phyloP scores from a whole-genome alignment of 441 rosid genomes.

The Populus hybrid region DNA sequence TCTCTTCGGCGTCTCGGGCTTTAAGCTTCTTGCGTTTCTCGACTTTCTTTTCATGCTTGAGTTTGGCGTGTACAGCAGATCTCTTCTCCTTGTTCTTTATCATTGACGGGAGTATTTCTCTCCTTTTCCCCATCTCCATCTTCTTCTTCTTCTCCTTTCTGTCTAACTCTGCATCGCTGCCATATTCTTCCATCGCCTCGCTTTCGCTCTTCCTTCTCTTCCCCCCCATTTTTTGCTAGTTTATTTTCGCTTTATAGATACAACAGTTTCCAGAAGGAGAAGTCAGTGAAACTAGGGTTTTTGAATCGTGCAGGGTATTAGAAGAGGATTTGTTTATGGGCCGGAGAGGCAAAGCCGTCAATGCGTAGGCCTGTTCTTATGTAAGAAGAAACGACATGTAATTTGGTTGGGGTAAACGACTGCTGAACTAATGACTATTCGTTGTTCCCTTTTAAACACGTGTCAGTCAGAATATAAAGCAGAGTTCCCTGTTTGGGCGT shows the following conservation, averaged over 20 bases:
- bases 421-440: background rate
- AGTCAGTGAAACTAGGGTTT: background rate
- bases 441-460: background rate
- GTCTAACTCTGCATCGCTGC: constrained; percentile 2
- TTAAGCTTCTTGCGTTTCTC: constrained; percentile 79
- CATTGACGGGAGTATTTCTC: constrained; percentile 71
- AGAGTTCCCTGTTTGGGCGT: too few relatives aligned
- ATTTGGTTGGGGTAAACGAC: background rate
- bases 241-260: background rate
- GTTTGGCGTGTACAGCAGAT: constrained; percentile 64
- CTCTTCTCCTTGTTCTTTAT: constrained; percentile 92
- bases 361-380: background rate
- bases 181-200: constrained; percentile 7
- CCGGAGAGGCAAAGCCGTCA: background rate
- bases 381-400: background rate
- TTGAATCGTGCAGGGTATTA: background rate
- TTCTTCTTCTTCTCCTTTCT: background rate
- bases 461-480: too few relatives aligned
- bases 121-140: constrained; percentile 30
- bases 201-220: constrained; percentile 30
- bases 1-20: constrained; percentile 72
- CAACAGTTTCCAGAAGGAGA: background rate
- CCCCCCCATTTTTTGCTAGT: constrained; percentile 28
- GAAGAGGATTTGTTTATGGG: background rate
- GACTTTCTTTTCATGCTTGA: constrained; percentile 72